Conservation (phyloP, 208 protist species). For the Ichthyophonus hoferi region DNA sequence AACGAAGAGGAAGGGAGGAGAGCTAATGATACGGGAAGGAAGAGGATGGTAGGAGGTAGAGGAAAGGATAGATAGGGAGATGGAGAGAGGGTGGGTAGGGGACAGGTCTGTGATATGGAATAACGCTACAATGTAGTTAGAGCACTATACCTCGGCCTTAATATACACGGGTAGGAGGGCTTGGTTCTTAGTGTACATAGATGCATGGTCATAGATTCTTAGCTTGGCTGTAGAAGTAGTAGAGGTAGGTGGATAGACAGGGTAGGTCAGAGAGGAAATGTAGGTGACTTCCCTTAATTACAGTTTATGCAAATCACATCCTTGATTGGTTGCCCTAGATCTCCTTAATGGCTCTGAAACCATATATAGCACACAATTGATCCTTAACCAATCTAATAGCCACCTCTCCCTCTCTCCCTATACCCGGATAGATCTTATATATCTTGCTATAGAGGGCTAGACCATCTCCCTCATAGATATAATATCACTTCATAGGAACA, state of each 20-base stretch:
- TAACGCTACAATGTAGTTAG: too few species aligned
- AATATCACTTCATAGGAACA: too few species aligned
- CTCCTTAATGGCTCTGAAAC: neutral
- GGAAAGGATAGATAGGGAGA: neutral
- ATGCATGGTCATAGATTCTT: neutral
- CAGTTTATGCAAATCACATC: neutral
- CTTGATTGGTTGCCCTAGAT: neutral
- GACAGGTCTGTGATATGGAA: too few species aligned
- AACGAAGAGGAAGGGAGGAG: neutral
- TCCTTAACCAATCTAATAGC: too few species aligned
- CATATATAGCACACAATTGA: neutral
- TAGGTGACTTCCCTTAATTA: neutral
- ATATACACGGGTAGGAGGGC: constrained; percentile 20
- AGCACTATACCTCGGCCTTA: neutral
- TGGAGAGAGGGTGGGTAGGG: neutral
- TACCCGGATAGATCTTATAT: too few species aligned
- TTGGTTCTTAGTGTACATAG: neutral
- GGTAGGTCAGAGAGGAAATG: neutral
- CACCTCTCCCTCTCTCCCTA: too few species aligned
- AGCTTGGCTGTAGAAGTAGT: neutral
- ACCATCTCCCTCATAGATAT: too few species aligned
- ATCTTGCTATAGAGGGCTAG: too few species aligned
- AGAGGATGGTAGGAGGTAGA: neutral
- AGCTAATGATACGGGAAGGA: neutral
- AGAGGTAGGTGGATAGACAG: neutral